A percentile compares a stretch with the other conserved stretches of the same genome.
These are phyloP conservation scores for Albatrellus sp. DNA, from an alignment of 1,284 basidiomycete genomes.

Conservation along the genomic window DNA sequence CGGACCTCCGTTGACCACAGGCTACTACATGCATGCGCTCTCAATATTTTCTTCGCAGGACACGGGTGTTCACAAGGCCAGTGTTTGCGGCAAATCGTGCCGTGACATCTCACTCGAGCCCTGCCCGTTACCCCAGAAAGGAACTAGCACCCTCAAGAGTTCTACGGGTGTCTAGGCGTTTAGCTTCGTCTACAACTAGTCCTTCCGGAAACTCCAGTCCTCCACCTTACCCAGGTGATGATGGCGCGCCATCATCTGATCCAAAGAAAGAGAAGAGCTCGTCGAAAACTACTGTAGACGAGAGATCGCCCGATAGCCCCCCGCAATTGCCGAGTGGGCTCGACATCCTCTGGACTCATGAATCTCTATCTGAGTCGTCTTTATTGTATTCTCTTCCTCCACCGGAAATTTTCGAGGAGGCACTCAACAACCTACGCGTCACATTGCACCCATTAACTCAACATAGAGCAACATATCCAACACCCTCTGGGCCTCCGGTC, in stretches of 20 bases:
- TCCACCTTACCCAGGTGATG: constrained; percentile 14
- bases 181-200: constrained; percentile 19
- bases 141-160: constrained; percentile 14
- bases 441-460: constrained; percentile 71
- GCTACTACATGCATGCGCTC: constrained; percentile 55
- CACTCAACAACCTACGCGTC: constrained; percentile 59
- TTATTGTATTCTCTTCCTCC: constrained; percentile 28
- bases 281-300: constrained; percentile 4
- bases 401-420: constrained; percentile 54
- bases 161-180: constrained; percentile 21
- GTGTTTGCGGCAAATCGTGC: constrained; percentile 21
- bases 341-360: constrained; percentile 55
- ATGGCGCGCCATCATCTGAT: too few species aligned
- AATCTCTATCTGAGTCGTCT: constrained; percentile 18
- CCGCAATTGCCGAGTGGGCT: constrained; percentile 39
- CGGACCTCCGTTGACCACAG: too few species aligned
- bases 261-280: too few species aligned
- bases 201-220: constrained; percentile 17
- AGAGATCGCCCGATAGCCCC: constrained; percentile 11
- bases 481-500: constrained; percentile 33
- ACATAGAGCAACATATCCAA: constrained; percentile 51
- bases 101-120: constrained; percentile 21
- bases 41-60: constrained; percentile 37
- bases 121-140: constrained; percentile 23
- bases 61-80: constrained; percentile 32